Percentiles rank a stretch among this genome's conserved stretches.
These are phyloP conservation scores for Pisolithus microcarpus DNA, from an alignment of 768 basidiomycete species.

Conservation along the genomic window DNA sequence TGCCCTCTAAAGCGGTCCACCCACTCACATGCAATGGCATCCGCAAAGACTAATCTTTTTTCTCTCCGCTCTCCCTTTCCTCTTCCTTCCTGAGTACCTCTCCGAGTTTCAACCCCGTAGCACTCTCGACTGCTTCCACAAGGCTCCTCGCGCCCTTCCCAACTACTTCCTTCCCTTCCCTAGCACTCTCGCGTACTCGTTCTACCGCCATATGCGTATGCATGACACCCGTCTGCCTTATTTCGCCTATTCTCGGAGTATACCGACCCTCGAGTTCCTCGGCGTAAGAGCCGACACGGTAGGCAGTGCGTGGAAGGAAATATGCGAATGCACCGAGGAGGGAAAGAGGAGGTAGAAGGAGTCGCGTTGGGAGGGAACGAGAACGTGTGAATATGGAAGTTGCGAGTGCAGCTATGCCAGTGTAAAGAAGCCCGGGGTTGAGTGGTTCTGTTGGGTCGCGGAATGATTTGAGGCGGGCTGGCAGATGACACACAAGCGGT, in stretches of 20 bases:
- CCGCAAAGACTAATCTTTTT: neutral
- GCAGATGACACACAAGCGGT: too few species aligned
- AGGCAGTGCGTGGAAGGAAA: conserved; percentile 80
- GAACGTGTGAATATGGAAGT: conserved; percentile 83
- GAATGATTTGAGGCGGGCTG: conserved; percentile 79
- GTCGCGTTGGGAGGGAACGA: conserved; percentile 59
- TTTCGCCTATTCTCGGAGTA: conserved; percentile 60
- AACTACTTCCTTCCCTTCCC: conserved; percentile 38
- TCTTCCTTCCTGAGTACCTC: conserved; percentile 45
- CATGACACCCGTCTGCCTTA: conserved; percentile 57
- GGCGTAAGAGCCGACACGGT: conserved; percentile 61
- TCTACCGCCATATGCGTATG: conserved; percentile 56
- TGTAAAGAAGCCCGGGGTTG: conserved; percentile 86
- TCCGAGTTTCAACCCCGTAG: conserved; percentile 66
- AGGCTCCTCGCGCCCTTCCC: conserved; percentile 38
- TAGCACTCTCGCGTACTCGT: conserved; percentile 45
- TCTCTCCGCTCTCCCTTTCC: neutral
- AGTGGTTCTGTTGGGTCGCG: conserved; percentile 74
- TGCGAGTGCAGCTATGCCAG: conserved; percentile 80
- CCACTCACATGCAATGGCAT: too few species aligned
- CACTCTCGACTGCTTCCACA: conserved; percentile 53
- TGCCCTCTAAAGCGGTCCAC: too few species aligned
- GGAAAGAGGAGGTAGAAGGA: conserved; percentile 71
- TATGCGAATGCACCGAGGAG: conserved; percentile 63
- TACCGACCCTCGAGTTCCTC: conserved; percentile 64